Evolutionary conservation across 2,329 filamentous ascomycete species (phyloP), one percentile per base, ranked within the genome.

Genomic region (Penicillium sp.): DNA sequence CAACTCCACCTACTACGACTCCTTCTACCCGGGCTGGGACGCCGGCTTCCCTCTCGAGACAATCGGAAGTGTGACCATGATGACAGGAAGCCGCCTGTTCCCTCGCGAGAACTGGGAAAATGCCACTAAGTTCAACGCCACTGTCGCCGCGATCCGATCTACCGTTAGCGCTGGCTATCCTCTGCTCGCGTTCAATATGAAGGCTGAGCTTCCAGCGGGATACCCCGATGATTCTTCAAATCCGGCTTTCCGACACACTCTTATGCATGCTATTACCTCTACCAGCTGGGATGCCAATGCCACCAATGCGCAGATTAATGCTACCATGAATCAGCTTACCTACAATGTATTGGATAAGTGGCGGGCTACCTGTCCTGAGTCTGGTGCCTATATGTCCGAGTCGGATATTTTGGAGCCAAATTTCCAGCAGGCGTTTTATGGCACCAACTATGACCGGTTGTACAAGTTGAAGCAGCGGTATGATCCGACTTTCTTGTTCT

Each of bases 401-500:
- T 81, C 77, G 2, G 76, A 82, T 65, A 79, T 79, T 49, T 68
- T 62, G 29, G 69, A 74, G 55, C 69, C 71, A 2, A 46, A 68
- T 45, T 73, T 70, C 62, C 64, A 73, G 58, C 57, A 66, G 55
- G 59, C 68, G 0, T 73, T 72, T 54, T 73, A 69, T 22, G 71
- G 68, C 7, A 54, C 49, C 0, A 68, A 70, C 54, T 74, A 74
- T 45, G 43, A 43, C 1, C 63, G 64, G 1, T 52, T 74, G 44
- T 66, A 62, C 21, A 42, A 55, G 14, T 73, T 85, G 29, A 86
- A 87, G 76, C 64, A 72, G 33, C 79, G 76, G 64, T 84, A 79
- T 61, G 84, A 86, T 59, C 79, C 79, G 0, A 65, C 71, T 0
- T 63, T 68, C 2, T 56, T 85, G 7, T 82, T 86, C 54, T 85